Base-by-base conservation (phyloP, 2,329 filamentous ascomycete species). In the Alternaria alternata region DNA sequence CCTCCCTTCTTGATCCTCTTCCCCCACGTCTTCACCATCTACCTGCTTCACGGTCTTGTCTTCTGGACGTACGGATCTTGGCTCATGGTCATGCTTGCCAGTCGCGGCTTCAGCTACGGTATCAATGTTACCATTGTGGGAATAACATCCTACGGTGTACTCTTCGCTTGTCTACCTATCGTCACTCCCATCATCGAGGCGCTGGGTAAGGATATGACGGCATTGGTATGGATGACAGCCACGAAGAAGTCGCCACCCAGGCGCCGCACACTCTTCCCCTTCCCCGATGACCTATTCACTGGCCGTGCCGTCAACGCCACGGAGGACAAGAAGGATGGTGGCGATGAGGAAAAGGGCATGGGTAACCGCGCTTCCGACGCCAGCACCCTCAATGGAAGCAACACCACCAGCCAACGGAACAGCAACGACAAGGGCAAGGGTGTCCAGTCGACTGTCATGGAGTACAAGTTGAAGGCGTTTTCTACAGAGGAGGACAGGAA, bases 1-100 rank as follows among this genome's bases (percentile, higher is more conserved):
- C 77, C 74, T 22, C 48, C 78, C 22, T 72, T 83, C 28, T 75
- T 80, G 6, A 71, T 77, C 44, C 67, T 83, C 18, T 83, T 83
- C 68, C 82, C 81, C 5, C 82, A 84, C 66, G 81, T 83, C 64
- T 83, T 83, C 69, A 83, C 81, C 38, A 81, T 84, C 54, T 84
- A 84, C 63, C 77, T 84, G 7, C 74, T 83, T 49, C 82, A 84
- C 63, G 82, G 82, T 38, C 53, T 84, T 68, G 59, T 85, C 69
- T 74, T 86, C 81, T 81, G 79, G 79, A 75, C 66, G 47, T 76
- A 78, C 62, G 79, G 79, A 22, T 70, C 72, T 30, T 80, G 75
- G 72, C 71, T 79, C 24, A 70, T 77, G 54, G 68, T 79, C 2
- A 65, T 72, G 43, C 71, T 81, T 16, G 76, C 76, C 4, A 60